Conservation (phyloP, 2,329 filamentous ascomycete genomes). For the Microdochium bolleyi region DNA sequence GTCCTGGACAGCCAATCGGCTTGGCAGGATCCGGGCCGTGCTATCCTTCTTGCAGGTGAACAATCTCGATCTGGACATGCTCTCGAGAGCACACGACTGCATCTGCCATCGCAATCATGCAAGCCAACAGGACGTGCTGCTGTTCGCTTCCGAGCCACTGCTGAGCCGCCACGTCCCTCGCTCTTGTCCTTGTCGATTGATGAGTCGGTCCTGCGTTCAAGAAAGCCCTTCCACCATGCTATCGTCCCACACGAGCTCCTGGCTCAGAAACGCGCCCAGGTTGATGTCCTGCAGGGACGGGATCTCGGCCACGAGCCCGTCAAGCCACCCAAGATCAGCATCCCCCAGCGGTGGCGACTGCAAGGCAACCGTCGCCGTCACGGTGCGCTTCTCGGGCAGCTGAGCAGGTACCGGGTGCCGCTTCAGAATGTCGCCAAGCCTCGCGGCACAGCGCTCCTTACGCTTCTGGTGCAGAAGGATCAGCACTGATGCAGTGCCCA, state of each 20-base stretch:
- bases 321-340: slow-evolving; percentile 28
- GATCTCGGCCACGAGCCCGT: slow-evolving; percentile 32
- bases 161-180: no score
- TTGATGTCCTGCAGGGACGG: slow-evolving; percentile 33
- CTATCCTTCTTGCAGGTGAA: no score
- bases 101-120: no score
- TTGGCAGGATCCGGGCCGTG: no score
- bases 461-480: slow-evolving; percentile 41
- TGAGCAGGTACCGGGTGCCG: slow-evolving; percentile 20
- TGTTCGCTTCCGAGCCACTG: no score
- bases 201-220: no score
- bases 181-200: no score
- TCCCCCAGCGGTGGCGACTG: slow-evolving; percentile 14
- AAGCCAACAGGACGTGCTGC: no score
- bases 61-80: no score
- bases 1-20: no score
- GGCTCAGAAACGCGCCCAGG: slow-evolving; percentile 29
- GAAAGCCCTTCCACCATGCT: background rate
- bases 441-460: slow-evolving; percentile 33
- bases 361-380: slow-evolving; percentile 1
- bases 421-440: slow-evolving; percentile 28
- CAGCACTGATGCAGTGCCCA: slow-evolving; percentile 45
- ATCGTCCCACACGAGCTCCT: slow-evolving; percentile 1
- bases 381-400: background rate
- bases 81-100: no score